Base-by-base conservation (phyloP, 495 filamentous ascomycete species). In the Penicillium alfredii region DNA sequence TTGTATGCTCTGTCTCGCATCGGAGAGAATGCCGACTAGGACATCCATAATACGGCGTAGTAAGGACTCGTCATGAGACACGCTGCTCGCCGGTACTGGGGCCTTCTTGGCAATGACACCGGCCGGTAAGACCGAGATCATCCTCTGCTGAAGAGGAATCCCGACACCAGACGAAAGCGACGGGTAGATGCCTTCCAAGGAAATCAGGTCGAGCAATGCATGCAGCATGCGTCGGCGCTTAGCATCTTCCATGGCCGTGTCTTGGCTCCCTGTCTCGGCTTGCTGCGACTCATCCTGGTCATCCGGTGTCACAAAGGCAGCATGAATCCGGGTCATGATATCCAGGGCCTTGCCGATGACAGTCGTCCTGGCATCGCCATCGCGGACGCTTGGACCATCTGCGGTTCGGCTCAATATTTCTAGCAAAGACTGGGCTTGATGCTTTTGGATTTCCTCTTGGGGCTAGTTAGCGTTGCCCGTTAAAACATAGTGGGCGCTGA, bases 181-280 rank as follows among this genome's bases (percentile, higher is more conserved):
- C 9, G 74, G 74, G 36, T 78, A 76, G 20, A 78, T 67, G 7
- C 74, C 74, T 44, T 78, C 74, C 1, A 78, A 42, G 0, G 72
- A 71, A 17, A 76, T 61, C 26, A 78, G 44, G 36, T 78, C 74
- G 9, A 77, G 55, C 10, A 78, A 55, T 5, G 66, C 66, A 56
- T 67, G 62, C 2, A 75, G 40, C n/a, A 63, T 51, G 14, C 71
- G 64, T 16, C 69, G 68, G 12, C 61, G 58, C 45, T 57, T 68
- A 11, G 65, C 64, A 53, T 69, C 64, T 47, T 69, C 63, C 17
- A 63, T 41, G 22, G 44, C 48, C 1, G 47, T 18, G 53, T 66
- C 57, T 25, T 58, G 58, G 19, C 24, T 16, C 8, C 32, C 41
- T 6, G 16, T 18, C 7, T 13, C 8, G 2, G 16, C 20, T 11